phyloP scores from a whole-genome alignment of 106 monocot species.

The Dendrobium officinale region DNA sequence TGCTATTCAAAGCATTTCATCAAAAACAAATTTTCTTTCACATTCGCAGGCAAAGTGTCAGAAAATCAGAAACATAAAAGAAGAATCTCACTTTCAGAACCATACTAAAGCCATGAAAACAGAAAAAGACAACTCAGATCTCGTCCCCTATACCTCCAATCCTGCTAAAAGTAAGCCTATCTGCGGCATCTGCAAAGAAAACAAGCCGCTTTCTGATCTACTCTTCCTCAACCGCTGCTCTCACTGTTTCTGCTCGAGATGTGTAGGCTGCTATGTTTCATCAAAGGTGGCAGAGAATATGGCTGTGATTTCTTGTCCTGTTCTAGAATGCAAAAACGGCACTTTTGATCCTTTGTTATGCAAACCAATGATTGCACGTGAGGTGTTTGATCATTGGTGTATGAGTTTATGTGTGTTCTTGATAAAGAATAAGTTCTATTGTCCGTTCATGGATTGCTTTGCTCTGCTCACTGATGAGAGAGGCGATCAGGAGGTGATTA shows the following conservation, averaged over 20 bases:
- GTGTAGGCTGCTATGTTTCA: slow-evolving; percentile 26
- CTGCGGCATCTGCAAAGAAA: slow-evolving; percentile 41
- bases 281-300: slow-evolving; percentile 29
- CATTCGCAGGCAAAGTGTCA: not conserved
- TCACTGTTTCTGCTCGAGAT: slow-evolving; percentile 35
- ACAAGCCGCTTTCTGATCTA: slow-evolving; percentile 9
- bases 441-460: slow-evolving; percentile 52
- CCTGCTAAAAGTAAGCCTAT: not conserved
- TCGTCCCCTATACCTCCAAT: not conserved
- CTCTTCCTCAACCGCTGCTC: slow-evolving; percentile 17
- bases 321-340: slow-evolving; percentile 14
- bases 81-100: not conserved
- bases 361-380: slow-evolving; percentile 12
- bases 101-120: not conserved
- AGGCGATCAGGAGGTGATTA: not conserved
- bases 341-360: slow-evolving; percentile 37
- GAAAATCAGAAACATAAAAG: not conserved
- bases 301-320: slow-evolving; percentile 30
- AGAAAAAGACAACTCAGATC: not conserved
- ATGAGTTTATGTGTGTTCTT: slow-evolving; percentile 34
- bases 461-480: slow-evolving; percentile 32
- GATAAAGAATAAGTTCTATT: slow-evolving; percentile 38
- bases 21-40: not conserved
- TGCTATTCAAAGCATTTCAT: not conserved
- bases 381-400: slow-evolving; percentile 42